A percentile compares a stretch with the other conserved stretches of the same genome.
Conservation (phyloP, 192 early-diverging fungal species). For the Geranomyces michiganensis region DNA sequence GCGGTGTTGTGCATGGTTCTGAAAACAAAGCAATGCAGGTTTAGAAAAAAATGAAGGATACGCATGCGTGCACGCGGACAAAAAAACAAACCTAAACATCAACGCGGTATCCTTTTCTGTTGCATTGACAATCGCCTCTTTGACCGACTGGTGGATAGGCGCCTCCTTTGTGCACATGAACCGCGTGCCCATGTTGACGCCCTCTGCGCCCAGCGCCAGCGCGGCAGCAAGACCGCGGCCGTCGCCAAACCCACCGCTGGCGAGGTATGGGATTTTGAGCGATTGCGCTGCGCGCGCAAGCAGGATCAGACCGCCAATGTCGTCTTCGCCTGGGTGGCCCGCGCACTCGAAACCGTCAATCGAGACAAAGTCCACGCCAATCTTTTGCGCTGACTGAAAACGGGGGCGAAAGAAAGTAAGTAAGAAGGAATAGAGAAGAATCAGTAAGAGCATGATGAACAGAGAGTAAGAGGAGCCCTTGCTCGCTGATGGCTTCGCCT, state of each 20-base stretch:
- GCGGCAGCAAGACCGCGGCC: constrained; percentile 72
- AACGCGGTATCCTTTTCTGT: constrained; percentile 67
- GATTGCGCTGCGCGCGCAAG: constrained; percentile 71
- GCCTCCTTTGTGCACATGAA: constrained; percentile 80
- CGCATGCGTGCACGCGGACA: too few relatives aligned
- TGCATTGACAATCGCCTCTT: constrained; percentile 71
- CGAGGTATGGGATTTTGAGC: constrained; percentile 73
- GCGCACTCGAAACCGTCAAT: constrained; percentile 87
- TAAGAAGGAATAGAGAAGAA: background rate
- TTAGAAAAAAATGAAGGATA: too few relatives aligned
- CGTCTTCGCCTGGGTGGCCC: constrained; percentile 84
- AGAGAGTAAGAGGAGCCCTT: too few relatives aligned
- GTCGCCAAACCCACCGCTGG: constrained; percentile 78
- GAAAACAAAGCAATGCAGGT: too few relatives aligned
- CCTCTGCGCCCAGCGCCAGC: constrained; percentile 53
- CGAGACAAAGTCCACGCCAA: constrained; percentile 73
- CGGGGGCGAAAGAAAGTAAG: background rate
- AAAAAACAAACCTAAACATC: too few relatives aligned
- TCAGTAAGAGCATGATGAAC: constrained; percentile 1
- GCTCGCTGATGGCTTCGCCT: too few relatives aligned
- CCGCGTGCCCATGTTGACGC: constrained; percentile 83
- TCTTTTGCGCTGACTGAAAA: constrained; percentile 39
- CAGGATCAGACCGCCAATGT: constrained; percentile 71
- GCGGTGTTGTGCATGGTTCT: constrained; percentile 65
- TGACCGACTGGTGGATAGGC: constrained; percentile 75